Conservation (phyloP, 331 rosid species). For the Quercus phellos region DNA sequence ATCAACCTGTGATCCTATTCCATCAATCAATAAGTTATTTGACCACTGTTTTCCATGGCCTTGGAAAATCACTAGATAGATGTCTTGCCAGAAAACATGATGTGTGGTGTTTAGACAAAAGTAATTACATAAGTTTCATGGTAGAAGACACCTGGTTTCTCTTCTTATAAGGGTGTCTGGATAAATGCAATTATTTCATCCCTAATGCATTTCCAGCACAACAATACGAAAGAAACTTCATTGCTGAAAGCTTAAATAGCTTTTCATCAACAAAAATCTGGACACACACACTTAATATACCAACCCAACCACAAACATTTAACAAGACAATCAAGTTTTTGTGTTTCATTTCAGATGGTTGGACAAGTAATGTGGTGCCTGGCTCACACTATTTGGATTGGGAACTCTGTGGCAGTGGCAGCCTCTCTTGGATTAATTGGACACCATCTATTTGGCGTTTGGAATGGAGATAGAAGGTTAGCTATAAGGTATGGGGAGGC, state of each 20-base stretch:
- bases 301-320: not conserved
- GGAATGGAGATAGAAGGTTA: constrained; percentile 90
- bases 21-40: not conserved
- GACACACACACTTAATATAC: not conserved
- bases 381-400: constrained; percentile 95
- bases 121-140: not conserved
- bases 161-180: not conserved
- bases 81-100: not conserved
- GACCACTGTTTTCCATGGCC: not conserved
- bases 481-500: constrained; percentile 53
- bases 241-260: not conserved
- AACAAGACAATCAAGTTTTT: constrained; percentile 9
- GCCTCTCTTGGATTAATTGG: constrained; percentile 83
- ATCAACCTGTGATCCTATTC: not conserved
- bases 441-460: constrained; percentile 88
- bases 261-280: not conserved
- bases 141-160: not conserved
- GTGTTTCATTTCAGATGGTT: constrained; percentile 51
- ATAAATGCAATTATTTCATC: not conserved
- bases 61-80: not conserved
- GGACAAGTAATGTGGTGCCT: constrained; percentile 97
- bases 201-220: not conserved
- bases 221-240: too few relatives aligned
- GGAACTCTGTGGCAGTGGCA: constrained; percentile 78
- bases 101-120: not conserved